Conservation (phyloP, 1,284 basidiomycete genomes). For the Ganoderma meredithae region DNA sequence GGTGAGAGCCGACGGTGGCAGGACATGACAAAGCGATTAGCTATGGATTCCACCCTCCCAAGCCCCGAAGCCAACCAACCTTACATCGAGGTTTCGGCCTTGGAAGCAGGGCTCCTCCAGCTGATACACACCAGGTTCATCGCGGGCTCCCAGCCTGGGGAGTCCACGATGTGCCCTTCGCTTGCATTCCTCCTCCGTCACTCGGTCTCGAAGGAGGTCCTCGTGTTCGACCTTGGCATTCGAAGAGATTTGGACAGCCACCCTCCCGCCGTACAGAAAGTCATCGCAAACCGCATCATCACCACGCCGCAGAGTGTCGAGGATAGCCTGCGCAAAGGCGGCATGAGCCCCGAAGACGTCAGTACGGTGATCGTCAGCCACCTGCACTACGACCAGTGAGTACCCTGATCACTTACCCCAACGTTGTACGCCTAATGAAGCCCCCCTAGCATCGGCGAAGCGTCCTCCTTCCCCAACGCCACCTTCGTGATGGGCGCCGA, state of each 20-base stretch:
- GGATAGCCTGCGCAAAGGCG: slow-evolving; percentile 57
- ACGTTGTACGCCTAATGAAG: background rate
- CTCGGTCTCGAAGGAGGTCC: slow-evolving; percentile 45
- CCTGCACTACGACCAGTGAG: slow-evolving; percentile 50
- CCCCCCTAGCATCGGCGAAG: slow-evolving; percentile 49
- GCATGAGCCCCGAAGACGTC: slow-evolving; percentile 49
- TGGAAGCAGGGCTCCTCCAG: slow-evolving; percentile 54
- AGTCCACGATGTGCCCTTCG: slow-evolving; percentile 45
- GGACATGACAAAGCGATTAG: background rate
- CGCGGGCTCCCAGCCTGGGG: slow-evolving; percentile 42
- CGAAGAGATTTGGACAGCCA: slow-evolving; percentile 52
- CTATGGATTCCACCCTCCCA: slow-evolving; percentile 39
- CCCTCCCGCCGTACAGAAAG: slow-evolving; percentile 40
- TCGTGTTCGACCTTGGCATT: slow-evolving; percentile 65
- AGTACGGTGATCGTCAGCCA: slow-evolving; percentile 58
- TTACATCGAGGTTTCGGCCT: slow-evolving; percentile 56
- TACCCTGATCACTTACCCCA: background rate
- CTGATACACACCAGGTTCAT: slow-evolving; percentile 47
- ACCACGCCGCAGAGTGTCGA: slow-evolving; percentile 51
- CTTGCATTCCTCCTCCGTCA: slow-evolving; percentile 58
- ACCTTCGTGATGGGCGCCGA: slow-evolving; percentile 54
- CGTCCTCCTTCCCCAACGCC: slow-evolving; percentile 51
- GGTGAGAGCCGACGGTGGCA: background rate
- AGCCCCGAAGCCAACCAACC: slow-evolving; percentile 46
- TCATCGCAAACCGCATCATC: slow-evolving; percentile 29